Percentiles rank a stretch among this genome's conserved stretches.
Conservation (phyloP, 2,329 filamentous ascomycete genomes). For the Zymoseptoria passerinii region DNA sequence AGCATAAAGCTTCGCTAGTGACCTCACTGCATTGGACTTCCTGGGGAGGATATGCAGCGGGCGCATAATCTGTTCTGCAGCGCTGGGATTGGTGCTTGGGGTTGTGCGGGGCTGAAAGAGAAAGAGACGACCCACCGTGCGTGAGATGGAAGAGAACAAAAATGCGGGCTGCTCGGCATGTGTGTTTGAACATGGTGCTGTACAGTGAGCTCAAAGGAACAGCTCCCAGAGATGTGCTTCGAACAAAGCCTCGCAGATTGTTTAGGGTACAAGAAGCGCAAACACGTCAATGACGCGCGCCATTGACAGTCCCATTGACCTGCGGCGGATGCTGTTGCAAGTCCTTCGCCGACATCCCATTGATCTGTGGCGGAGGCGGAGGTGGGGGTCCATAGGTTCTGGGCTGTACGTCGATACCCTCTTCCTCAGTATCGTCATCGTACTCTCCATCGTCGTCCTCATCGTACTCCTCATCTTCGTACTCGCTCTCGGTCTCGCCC, state of each 20-base stretch:
- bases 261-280: not conserved
- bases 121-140: not conserved
- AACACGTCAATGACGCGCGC: conserved; percentile 18
- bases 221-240: not conserved
- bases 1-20: conserved; percentile 15
- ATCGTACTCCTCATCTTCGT: conserved; percentile 59
- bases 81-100: conserved; percentile 10
- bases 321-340: conserved; percentile 6
- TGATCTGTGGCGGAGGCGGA: conserved; percentile 35
- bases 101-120: not conserved
- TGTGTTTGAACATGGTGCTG: not conserved
- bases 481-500: conserved; percentile 55
- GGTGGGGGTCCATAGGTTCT: conserved; percentile 39
- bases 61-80: conserved; percentile 29
- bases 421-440: conserved; percentile 55
- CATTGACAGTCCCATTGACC: conserved; percentile 19
- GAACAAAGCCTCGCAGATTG: not conserved
- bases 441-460: conserved; percentile 53
- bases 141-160: not conserved
- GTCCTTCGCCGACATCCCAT: conserved; percentile 19
- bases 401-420: conserved; percentile 31
- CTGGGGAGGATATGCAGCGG: conserved; percentile 16
- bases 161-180: not conserved
- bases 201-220: not conserved
- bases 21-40: conserved; percentile 23